Conservation (phyloP, 2,329 filamentous ascomycete species). For the Pseudogymnoascus verrucosus region DNA sequence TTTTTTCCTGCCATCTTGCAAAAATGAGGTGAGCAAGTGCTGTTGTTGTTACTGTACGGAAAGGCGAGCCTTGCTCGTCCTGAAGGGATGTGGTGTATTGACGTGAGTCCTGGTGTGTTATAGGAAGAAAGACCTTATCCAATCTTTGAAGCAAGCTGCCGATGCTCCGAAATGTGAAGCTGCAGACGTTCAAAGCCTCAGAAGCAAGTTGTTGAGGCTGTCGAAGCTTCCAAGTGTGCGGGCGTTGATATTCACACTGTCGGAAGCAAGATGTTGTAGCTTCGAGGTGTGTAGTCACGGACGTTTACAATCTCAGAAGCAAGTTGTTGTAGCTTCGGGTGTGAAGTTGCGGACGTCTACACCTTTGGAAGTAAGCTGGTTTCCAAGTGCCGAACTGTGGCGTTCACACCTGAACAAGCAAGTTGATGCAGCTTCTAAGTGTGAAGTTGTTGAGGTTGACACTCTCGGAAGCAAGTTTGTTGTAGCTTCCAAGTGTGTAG, state of each 20-base stretch:
- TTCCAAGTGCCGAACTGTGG: background rate
- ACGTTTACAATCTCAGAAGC: background rate
- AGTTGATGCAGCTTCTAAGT: background rate
- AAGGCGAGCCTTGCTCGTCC: background rate
- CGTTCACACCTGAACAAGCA: background rate
- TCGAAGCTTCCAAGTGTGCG: background rate
- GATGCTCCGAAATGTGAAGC: background rate
- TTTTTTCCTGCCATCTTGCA: background rate
- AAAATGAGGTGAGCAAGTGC: background rate
- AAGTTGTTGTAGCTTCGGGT: background rate
- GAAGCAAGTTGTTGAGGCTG: background rate
- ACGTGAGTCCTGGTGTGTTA: background rate
- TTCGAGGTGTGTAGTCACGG: background rate
- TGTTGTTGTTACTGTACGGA: background rate
- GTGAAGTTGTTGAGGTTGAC: background rate
- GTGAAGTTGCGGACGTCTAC: background rate
- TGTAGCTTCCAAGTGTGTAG: background rate
- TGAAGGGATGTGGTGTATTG: background rate
- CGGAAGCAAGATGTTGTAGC: background rate
- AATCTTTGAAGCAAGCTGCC: background rate
- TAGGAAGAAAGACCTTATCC: background rate
- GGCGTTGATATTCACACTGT: background rate
- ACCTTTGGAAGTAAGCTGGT: background rate
- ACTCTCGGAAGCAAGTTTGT: background rate
- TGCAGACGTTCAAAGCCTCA: background rate